phyloP scores from a whole-genome alignment of 2,329 filamentous ascomycete species.

The Colletotrichum theobromicola region DNA sequence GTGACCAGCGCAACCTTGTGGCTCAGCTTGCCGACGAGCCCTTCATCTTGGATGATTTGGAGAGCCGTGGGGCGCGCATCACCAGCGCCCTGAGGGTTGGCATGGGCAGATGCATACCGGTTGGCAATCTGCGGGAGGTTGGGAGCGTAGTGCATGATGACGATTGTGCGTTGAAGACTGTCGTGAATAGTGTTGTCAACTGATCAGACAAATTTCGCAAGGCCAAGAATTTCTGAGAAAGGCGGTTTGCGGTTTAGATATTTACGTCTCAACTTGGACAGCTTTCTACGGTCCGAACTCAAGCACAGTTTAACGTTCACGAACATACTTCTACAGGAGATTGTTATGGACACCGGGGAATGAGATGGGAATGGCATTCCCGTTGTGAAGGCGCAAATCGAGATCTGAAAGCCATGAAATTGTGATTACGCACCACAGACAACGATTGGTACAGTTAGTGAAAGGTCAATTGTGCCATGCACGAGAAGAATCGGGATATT shows the following conservation, averaged over 20 bases:
- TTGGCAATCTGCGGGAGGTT: neutral
- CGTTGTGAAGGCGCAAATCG: neutral
- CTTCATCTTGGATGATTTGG: slow-evolving; percentile 37
- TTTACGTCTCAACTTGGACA: neutral
- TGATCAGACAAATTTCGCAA: neutral
- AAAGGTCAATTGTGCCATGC: neutral
- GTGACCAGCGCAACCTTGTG: slow-evolving; percentile 46
- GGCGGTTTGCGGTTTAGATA: neutral
- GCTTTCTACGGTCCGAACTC: neutral
- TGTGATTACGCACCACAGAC: neutral
- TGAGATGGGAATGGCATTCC: neutral
- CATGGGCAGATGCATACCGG: neutral
- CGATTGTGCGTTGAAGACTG: neutral
- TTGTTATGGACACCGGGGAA: neutral
- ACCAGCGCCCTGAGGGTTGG: slow-evolving; percentile 31
- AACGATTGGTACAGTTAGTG: neutral
- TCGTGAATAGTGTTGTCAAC: neutral
- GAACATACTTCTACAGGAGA: neutral
- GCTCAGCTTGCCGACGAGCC: slow-evolving; percentile 31
- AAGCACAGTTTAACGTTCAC: neutral
- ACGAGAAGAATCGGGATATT: neutral
- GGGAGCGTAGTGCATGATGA: neutral
- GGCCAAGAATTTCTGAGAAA: neutral
- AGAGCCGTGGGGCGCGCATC: slow-evolving; percentile 42
- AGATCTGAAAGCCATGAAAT: neutral